Base-by-base conservation (phyloP, 2,329 filamentous ascomycete species). In the Colletotrichum sp. region DNA sequence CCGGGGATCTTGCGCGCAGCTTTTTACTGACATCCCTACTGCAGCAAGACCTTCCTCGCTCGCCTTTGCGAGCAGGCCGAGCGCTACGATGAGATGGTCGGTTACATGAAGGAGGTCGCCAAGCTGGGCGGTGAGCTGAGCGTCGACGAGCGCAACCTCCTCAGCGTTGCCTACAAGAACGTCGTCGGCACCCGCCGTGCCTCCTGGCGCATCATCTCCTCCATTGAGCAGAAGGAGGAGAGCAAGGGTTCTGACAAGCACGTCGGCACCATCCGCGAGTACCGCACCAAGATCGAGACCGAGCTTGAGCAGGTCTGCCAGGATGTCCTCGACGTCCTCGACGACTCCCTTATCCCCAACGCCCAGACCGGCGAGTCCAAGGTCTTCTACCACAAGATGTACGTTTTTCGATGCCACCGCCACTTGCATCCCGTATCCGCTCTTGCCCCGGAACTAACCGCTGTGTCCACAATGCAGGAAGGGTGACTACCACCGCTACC, bases 341-440 rank as follows among this genome's bases (percentile, higher is more conserved):
- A 98, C 87, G 91, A 98, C 84, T 94, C 93, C 85, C 91, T 99
- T 84, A 99, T 99, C 85, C 96, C 96, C 88, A 96, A 97, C 89
- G 96, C 96, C 85, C 94, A 97, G 89, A 94, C 95, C 81, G 96
- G 96, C 90, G 96, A 99, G 92, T 98, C 96, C 87, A 99, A 98
- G 94, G 96, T 99, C 86, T 99, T 99, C 89, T 99, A 99, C 91
- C 96, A 98, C 94, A 99, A 99, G 94, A 99, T 99, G 96, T 98
- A 90, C 82, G 95, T 91, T 79, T 76, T 52, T 79, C 77, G n/a
- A 26, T 28, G n/a, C 71, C 32, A 26, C 44, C 69, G 21, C 72
- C 26, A 28, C 16, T 65, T 8, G 39, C 26, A 26, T 8, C 63
- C 65, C 44, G 7, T 36, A 28, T 65, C 69, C 62, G 59, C 62